Percentiles rank a stretch among this genome's conserved stretches.
These are phyloP conservation scores for Crassisporium funariophilum DNA, from an alignment of 768 basidiomycete species.

Conservation along the genomic window DNA sequence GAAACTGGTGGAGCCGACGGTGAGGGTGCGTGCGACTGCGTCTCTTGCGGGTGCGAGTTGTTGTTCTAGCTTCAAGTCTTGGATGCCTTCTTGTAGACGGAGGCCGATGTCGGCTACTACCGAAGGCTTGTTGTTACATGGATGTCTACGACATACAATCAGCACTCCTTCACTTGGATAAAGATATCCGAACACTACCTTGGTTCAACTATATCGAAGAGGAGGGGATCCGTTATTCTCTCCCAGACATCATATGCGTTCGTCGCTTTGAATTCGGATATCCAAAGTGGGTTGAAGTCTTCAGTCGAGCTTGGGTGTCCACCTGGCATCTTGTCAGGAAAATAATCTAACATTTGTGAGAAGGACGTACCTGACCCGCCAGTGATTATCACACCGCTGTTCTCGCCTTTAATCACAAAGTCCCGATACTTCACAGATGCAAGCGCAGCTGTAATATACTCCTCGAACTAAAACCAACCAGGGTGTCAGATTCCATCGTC, in stretches of 20 bases:
- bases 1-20: slow-evolving; percentile 74
- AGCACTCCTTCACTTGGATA: too few relatives aligned
- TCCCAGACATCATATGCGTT: slow-evolving; percentile 92
- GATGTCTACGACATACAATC: too few relatives aligned
- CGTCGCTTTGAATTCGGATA: slow-evolving; percentile 85
- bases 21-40: slow-evolving; percentile 78
- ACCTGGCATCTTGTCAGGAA: slow-evolving; percentile 30
- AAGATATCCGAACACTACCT: slow-evolving; percentile 47
- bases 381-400: slow-evolving; percentile 63
- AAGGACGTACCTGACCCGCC: slow-evolving; percentile 53
- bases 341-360: neutral
- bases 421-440: slow-evolving; percentile 90
- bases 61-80: slow-evolving; percentile 91
- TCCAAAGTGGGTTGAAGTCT: slow-evolving; percentile 89
- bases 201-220: slow-evolving; percentile 96
- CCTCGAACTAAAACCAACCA: slow-evolving; percentile 69
- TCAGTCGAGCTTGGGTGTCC: slow-evolving; percentile 61
- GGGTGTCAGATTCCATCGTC: neutral
- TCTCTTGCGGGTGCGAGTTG: slow-evolving; percentile 93
- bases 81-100: slow-evolving; percentile 89
- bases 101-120: slow-evolving; percentile 91
- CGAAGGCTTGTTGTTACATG: slow-evolving; percentile 88
- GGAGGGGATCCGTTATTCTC: slow-evolving; percentile 81
- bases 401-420: slow-evolving; percentile 73
- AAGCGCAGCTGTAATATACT: slow-evolving; percentile 88